Evolutionary conservation across 73 alveolate species (phyloP), one percentile per base, ranked within the genome.

Genomic region (Blepharisma japonicum): DNA sequence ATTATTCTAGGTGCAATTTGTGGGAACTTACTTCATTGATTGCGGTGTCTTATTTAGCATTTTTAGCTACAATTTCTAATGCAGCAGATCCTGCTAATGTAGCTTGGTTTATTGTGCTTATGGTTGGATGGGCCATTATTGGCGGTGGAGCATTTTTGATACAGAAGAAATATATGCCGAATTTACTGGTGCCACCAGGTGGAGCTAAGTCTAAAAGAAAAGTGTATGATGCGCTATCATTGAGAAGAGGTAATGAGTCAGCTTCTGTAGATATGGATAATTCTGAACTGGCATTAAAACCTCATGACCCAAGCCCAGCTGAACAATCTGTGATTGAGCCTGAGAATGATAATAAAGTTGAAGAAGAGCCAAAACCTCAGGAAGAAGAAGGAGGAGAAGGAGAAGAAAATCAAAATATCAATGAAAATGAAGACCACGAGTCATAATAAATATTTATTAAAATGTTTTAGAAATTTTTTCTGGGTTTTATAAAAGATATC

Each of bases 61-160:
- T 70, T 45, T 70, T 70, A 70, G 80, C 80, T 23, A 70, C 80
- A n/a, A 11, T 70, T 45, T 70, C 80, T 39, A 9, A 45, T 70
- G 80, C 80, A 7, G 23, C 14, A n/a, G 80, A 70, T 45, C 66
- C 80, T 9, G n/a, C 71, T 2, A 70, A 70, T 70, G 39, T 47
- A 2, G 56, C 32, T 14, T 70, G 80, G 80, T 70, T 70, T 45
- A 47, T 70, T 47, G 66, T 45, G n/a, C 42, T 70, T 9, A 25
- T 45, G 23, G 2, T 70, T 45, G 80, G 80, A 11, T 70, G 80
- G 80, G 56, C 42, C 14, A 25, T 45, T 14, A 70, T 70, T n/a
- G 9, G 11, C 20, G 25, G 18, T 2, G 80, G n/a, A 45, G 14
- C 77, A 14, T 23, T 45, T 25, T n/a, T 70, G 11, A 45, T 70